Conservation (phyloP, 2,329 filamentous ascomycete species). For the Helminthosporium solani region DNA sequence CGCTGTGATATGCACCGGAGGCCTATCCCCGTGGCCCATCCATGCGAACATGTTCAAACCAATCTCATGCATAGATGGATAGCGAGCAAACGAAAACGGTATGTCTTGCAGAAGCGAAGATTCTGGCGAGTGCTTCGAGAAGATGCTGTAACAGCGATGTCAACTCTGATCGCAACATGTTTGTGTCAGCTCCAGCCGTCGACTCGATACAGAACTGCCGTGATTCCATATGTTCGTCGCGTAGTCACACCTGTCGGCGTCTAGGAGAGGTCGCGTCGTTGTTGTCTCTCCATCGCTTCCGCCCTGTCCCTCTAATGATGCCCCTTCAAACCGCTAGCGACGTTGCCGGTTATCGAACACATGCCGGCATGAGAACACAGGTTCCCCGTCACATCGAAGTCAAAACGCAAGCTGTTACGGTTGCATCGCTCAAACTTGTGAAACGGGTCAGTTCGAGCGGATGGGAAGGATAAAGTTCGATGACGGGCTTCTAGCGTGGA, state of each 20-base stretch:
- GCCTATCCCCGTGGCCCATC: slow-evolving; percentile 6
- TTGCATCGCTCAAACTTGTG: background rate
- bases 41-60: slow-evolving; percentile 34
- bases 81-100: slow-evolving; percentile 5
- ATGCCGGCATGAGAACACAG: slow-evolving; percentile 5
- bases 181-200: background rate
- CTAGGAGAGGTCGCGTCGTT: too few relatives aligned
- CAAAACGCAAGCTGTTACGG: slow-evolving; percentile 4
- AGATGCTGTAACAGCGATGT: slow-evolving; percentile 2
- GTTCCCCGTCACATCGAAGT: slow-evolving; percentile 2
- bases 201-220: too few relatives aligned
- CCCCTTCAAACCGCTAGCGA: background rate
- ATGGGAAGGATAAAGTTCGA: background rate
- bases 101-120: slow-evolving; percentile 12
- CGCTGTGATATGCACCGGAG: background rate
- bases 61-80: slow-evolving; percentile 12
- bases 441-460: slow-evolving; percentile 1
- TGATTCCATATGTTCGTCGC: too few relatives aligned
- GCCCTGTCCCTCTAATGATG: too few relatives aligned
- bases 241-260: too few relatives aligned
- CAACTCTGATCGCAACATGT: background rate
- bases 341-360: background rate
- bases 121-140: slow-evolving; percentile 11
- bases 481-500: background rate
- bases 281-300: too few relatives aligned